Evolutionary conservation across 352 stramenopile species (phyloP), one percentile per base, ranked within the genome.

Genomic region (Globisporangium okanoganense): DNA sequence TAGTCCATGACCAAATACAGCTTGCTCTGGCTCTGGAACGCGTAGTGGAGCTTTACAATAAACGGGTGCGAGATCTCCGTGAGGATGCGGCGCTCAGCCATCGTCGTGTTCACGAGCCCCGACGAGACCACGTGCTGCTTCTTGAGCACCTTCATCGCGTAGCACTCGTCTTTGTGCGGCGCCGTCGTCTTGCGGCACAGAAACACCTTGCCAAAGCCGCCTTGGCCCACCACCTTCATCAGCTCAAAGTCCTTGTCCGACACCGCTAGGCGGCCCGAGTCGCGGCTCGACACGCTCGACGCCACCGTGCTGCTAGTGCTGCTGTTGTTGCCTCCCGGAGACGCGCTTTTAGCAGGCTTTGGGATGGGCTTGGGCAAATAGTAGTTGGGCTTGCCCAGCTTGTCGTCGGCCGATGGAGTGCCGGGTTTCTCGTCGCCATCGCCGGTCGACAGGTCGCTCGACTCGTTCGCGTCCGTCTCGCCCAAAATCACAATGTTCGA

Each of bases 111-210:
- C 22, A 97, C 87, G 6, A 97, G 83, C 2, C 88, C 87, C 41
- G 88, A 97, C 33, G 86, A 94, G 44, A 95, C 83, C 24, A 98
- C 85, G 47, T 96, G 83, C 52, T 94, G 81, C 69, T 98, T 98
- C 72, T 97, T 97, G 56, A 98, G 69, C 47, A 98, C 90, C 68
- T 99, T 99, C 86, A 99, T 98, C 3, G 98, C 98, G 72, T 98
- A 99, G 69, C 97, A 98, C 66, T 98, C 81, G 36, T 92, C 87
- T 44, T 95, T 96, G 56, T 90, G 82, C 9, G 81, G 88, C 13
- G 76, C 60, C 13, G 76, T 98, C 3, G 88, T 91, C 76, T 99
- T 98, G 56, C 93, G 85, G 6, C 98, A 97, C 29, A 99, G 74
- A 70, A 99, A 99, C 16, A 99, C 97, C 76, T 99, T 99, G 75